Percentiles rank a stretch among this genome's conserved stretches.
These are phyloP conservation scores for Laguncularia racemosa DNA, from an alignment of 345 rosid genomes.

Conservation along the genomic window DNA sequence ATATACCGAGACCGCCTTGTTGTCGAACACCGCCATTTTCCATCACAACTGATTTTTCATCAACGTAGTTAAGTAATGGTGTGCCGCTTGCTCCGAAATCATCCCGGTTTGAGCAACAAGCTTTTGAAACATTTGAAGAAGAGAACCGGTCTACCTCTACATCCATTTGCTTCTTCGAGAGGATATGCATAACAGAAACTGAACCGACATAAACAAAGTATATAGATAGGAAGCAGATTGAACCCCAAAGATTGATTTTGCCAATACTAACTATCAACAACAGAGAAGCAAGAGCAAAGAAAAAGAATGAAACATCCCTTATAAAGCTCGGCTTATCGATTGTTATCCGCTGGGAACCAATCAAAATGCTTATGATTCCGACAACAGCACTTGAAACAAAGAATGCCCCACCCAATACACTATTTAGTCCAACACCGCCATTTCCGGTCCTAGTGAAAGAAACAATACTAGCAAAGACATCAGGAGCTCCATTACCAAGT, in stretches of 20 bases:
- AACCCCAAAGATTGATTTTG: slow-evolving; percentile 47
- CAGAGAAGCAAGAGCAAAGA: slow-evolving; percentile 52
- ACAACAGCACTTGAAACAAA: slow-evolving; percentile 74
- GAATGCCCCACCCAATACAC: slow-evolving; percentile 75
- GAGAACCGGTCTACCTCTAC: slow-evolving; percentile 3
- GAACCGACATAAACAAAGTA: slow-evolving; percentile 53
- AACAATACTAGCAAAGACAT: slow-evolving; percentile 74
- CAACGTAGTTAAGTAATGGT: slow-evolving; percentile 46
- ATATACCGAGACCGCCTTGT: neutral
- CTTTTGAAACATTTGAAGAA: slow-evolving; percentile 6
- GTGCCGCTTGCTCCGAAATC: slow-evolving; percentile 25
- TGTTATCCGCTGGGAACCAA: slow-evolving; percentile 25
- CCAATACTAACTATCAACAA: slow-evolving; percentile 46
- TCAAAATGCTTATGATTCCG: slow-evolving; percentile 52
- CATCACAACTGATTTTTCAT: slow-evolving; percentile 17
- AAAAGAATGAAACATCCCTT: slow-evolving; percentile 69
- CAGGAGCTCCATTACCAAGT: slow-evolving; percentile 88
- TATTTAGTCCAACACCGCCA: slow-evolving; percentile 75
- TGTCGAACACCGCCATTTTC: slow-evolving; percentile 10
- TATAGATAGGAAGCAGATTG: slow-evolving; percentile 50
- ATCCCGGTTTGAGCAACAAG: slow-evolving; percentile 4
- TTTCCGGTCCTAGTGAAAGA: slow-evolving; percentile 59
- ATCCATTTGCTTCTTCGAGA: slow-evolving; percentile 8
- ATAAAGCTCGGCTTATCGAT: slow-evolving; percentile 60
- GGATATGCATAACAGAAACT: slow-evolving; percentile 47